Evolutionary conservation across 2,329 filamentous ascomycete species (phyloP), one percentile per base, ranked within the genome.

Genomic region (Drechslerella dactyloides): DNA sequence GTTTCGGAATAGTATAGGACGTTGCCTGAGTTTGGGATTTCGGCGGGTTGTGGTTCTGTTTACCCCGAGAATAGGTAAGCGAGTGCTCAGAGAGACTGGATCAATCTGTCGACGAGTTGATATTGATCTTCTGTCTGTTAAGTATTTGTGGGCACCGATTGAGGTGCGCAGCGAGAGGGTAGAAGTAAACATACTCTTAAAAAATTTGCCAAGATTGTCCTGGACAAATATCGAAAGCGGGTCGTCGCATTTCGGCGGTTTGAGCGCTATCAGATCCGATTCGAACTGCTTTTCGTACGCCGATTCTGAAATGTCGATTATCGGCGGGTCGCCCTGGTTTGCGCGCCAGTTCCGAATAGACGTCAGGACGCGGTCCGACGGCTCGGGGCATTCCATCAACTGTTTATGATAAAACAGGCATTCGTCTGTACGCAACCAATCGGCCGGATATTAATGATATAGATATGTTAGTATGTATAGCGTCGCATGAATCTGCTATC

Each of bases 1-100:
- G 59, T 70, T 27, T 70, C 66, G 21, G 66, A 70, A 60, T 70
- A 70, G 48, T 70, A 70, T n/a, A 70, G 59, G 3, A 70, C 59
- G 48, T 70, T 70, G n/a, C 48, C 46, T 3, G 66, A 70, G 35
- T 64, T 56, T 27, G 66, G 66, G n/a, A 70, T 70, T 3, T 63
- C 53, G 1, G 59, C 48, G 0, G 66, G 66, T 60, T 70, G 60
- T 5, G 58, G 54, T 30, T 59, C 66, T 69, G 37, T 48, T n/a
- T n/a, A n/a, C 4, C 35, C 35, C 2, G 33, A 23, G 10, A 7
- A 15, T 53, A 37, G 13, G 27, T 40, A 11, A 23, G 33, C 27
- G 15, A 23, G 10, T 35, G 27, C 11, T 37, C 10, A 21, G 51
- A 11, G 10, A n/a, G n/a, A n/a, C n/a, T n/a, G n/a, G n/a, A n/a